phyloP scores from a whole-genome alignment of 495 filamentous ascomycete genomes.

The Cladorrhinum samala region DNA sequence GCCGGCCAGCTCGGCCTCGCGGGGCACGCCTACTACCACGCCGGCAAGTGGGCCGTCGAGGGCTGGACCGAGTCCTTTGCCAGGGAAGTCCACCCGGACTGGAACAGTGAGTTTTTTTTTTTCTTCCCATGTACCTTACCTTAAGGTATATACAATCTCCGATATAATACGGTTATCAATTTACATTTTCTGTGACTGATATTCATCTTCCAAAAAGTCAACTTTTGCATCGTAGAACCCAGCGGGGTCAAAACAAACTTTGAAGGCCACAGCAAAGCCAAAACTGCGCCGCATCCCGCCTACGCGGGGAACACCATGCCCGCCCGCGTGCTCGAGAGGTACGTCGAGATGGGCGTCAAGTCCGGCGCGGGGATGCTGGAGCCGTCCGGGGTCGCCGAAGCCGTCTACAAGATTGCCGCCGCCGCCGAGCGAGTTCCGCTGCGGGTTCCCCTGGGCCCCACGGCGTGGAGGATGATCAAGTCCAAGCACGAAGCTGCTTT shows the following conservation, averaged over 20 bases:
- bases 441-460: slow-evolving; percentile 37
- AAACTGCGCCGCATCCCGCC: slow-evolving; percentile 29
- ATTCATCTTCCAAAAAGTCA: too few relatives aligned
- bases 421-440: slow-evolving; percentile 29
- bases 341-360: slow-evolving; percentile 33
- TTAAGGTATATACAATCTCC: too few relatives aligned
- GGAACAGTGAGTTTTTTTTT: slow-evolving; percentile 28
- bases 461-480: slow-evolving; percentile 35
- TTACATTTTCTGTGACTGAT: not conserved
- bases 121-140: not conserved
- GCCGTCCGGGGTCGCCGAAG: slow-evolving; percentile 31
- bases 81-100: slow-evolving; percentile 44
- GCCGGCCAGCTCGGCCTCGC: slow-evolving; percentile 43
- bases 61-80: slow-evolving; percentile 50
- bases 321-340: slow-evolving; percentile 30
- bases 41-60: slow-evolving; percentile 50
- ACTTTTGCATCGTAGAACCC: slow-evolving; percentile 46
- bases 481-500: slow-evolving; percentile 29
- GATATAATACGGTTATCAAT: not conserved
- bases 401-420: slow-evolving; percentile 31
- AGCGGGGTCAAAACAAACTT: slow-evolving; percentile 47
- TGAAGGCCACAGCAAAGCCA: slow-evolving; percentile 23
- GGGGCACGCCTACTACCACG: slow-evolving; percentile 47
- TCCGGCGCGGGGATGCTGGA: slow-evolving; percentile 11
- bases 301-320: slow-evolving; percentile 34